Conservation (phyloP, 1,139 yeast species). For the Protomyces arabidopsidicola region DNA sequence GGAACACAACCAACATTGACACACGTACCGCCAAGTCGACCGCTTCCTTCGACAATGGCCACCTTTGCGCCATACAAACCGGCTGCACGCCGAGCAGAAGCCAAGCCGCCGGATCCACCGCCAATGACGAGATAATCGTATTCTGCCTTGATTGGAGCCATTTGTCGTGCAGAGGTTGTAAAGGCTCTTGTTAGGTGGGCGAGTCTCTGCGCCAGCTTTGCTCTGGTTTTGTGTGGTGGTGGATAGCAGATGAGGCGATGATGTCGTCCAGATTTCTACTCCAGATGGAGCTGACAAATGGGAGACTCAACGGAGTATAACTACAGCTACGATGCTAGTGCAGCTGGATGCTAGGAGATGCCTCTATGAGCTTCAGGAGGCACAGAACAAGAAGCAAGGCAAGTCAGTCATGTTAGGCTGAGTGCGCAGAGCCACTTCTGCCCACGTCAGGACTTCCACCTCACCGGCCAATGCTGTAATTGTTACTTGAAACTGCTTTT, state of each 20-base stretch:
- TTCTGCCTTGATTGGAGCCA: constrained; percentile 59
- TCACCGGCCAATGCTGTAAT: neutral
- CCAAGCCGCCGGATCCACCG: constrained; percentile 99
- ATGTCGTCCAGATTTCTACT: too few species aligned
- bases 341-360: too few species aligned
- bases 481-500: neutral
- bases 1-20: constrained; percentile 99
- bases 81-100: constrained; percentile 95
- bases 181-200: constrained; percentile 20
- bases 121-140: constrained; percentile 93
- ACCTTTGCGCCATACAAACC: constrained; percentile 79
- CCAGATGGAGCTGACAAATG: too few species aligned
- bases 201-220: constrained; percentile 20
- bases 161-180: constrained; percentile 34
- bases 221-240: neutral
- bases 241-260: too few species aligned
- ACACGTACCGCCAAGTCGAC: constrained; percentile 90
- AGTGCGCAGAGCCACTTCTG: neutral
- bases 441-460: neutral
- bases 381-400: neutral
- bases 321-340: too few species aligned
- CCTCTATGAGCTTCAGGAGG: neutral
- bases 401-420: neutral
- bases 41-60: constrained; percentile 68
- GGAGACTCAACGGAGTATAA: too few species aligned